These are phyloP conservation scores for Buddleja alternifolia DNA, from an alignment of 257 asterid species.

Conservation along the genomic window DNA sequence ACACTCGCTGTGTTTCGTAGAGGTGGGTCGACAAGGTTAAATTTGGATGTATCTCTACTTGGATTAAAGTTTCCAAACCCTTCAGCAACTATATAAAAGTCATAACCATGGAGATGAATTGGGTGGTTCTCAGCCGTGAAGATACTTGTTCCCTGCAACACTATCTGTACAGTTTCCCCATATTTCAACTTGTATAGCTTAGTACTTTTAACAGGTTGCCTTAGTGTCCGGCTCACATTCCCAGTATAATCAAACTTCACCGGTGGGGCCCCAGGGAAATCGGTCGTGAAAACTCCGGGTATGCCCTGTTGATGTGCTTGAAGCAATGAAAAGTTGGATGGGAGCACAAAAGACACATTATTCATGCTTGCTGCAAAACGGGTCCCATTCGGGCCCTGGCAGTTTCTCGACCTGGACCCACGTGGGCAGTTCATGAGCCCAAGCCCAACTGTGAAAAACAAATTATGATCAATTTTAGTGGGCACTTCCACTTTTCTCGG, in stretches of 20 bases:
- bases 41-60: constrained; percentile 56
- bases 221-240: constrained; percentile 71
- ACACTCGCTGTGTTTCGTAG: constrained; percentile 75
- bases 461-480: constrained; percentile 67
- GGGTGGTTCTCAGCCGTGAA: constrained; percentile 88
- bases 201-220: constrained; percentile 78
- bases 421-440: constrained; percentile 74
- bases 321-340: constrained; percentile 70
- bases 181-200: constrained; percentile 61
- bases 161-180: constrained; percentile 77
- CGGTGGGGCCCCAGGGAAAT: constrained; percentile 77
- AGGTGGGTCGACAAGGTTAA: constrained; percentile 88
- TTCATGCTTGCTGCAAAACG: constrained; percentile 93
- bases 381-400: constrained; percentile 92
- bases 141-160: constrained; percentile 84
- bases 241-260: constrained; percentile 78
- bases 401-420: constrained; percentile 48
- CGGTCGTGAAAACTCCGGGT: constrained; percentile 82
- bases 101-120: constrained; percentile 91
- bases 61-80: constrained; percentile 90
- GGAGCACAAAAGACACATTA: constrained; percentile 78
- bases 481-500: constrained; percentile 60
- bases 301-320: constrained; percentile 78
- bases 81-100: constrained; percentile 77
- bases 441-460: constrained; percentile 76